A percentile compares a stretch with the other conserved stretches of the same genome.
Conservation (phyloP, 108 stramenopile genomes). For the Stephanodiscus minutulus region DNA sequence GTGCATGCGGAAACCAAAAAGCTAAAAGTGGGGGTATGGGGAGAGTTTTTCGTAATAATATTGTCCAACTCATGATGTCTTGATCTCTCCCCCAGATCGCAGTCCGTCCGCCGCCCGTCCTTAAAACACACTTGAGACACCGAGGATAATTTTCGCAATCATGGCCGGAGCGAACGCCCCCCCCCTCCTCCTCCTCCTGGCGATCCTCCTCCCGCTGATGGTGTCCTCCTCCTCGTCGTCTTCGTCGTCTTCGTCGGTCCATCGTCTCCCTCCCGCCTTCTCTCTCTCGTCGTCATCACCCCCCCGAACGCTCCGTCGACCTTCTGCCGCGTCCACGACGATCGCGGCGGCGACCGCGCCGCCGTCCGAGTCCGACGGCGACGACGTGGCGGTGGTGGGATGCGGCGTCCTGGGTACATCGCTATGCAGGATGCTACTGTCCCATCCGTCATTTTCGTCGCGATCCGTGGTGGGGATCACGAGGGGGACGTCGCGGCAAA, state of each 20-base stretch:
- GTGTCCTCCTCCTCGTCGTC: not conserved
- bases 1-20: too few species aligned
- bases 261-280: not conserved
- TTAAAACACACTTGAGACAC: too few species aligned
- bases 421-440: constrained; percentile 73
- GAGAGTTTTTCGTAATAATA: too few species aligned
- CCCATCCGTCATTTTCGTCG: constrained; percentile 48
- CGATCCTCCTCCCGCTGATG: too few species aligned
- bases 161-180: not conserved
- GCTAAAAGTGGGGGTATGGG: too few species aligned
- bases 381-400: constrained; percentile 71
- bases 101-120: too few species aligned
- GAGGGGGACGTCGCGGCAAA: constrained; percentile 67
- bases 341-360: not conserved
- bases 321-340: not conserved
- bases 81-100: too few species aligned
- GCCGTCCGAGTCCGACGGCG: too few species aligned
- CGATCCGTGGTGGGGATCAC: constrained; percentile 76
- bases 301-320: not conserved
- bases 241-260: not conserved
- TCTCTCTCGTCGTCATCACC: not conserved
- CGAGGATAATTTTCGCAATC: too few species aligned
- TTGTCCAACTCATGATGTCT: too few species aligned
- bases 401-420: constrained; percentile 87
- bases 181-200: not conserved